Conservation (phyloP, 352 stramenopile genomes). For the Globisporangium sylvaticum region DNA sequence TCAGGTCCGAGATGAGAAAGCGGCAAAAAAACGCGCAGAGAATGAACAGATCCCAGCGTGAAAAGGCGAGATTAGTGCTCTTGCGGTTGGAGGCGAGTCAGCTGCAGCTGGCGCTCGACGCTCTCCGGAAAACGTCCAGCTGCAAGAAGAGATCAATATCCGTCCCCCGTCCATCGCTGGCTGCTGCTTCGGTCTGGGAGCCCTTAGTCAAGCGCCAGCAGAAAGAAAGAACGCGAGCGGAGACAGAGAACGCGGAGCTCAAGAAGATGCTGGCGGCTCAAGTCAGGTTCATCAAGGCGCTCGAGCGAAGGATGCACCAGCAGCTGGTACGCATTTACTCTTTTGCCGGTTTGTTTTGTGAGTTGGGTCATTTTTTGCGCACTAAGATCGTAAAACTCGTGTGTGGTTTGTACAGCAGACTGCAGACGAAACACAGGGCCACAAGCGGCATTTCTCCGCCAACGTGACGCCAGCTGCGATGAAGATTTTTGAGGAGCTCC, state of each 20-base stretch:
- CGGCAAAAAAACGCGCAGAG: neutral
- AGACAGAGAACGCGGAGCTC: conserved; percentile 41
- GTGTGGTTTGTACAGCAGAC: conserved; percentile 9
- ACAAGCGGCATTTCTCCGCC: neutral
- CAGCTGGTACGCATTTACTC: conserved; percentile 1
- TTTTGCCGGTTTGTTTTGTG: neutral
- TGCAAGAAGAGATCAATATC: neutral
- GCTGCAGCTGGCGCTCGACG: neutral
- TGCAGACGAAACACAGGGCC: conserved; percentile 27
- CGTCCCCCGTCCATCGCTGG: neutral
- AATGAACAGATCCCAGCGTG: neutral
- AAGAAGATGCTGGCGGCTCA: conserved; percentile 37
- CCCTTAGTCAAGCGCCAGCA: conserved; percentile 33
- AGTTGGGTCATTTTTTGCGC: too few relatives aligned
- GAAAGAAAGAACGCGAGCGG: conserved; percentile 27
- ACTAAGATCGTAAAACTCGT: too few relatives aligned
- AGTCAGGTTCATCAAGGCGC: conserved; percentile 34
- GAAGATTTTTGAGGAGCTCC: conserved; percentile 20
- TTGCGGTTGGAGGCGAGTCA: neutral
- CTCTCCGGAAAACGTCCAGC: neutral
- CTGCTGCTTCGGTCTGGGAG: conserved; percentile 22
- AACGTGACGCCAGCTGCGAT: conserved; percentile 16
- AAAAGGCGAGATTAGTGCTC: neutral
- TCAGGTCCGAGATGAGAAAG: neutral
- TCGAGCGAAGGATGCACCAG: conserved; percentile 39